Evolutionary conservation across 1,139 yeast genomes (phyloP).

Genomic region (Yamadazyma oceani): DNA sequence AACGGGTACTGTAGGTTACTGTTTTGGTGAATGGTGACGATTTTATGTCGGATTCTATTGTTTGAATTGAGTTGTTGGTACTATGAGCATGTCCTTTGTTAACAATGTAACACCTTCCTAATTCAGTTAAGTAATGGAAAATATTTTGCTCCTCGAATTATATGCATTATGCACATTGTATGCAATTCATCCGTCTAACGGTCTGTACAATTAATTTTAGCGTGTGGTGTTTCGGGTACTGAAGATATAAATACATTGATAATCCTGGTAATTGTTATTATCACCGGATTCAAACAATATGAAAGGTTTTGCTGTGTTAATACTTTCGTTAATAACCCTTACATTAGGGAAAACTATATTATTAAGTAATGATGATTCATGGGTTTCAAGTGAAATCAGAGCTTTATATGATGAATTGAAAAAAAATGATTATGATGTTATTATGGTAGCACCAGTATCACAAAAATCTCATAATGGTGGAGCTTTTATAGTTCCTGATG

Average conservation of each 20-base stretch:
- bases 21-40: too few species aligned
- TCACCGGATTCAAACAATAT: too few species aligned
- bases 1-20: too few species aligned
- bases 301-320: background rate
- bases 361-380: slow-evolving; percentile 35
- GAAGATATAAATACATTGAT: too few species aligned
- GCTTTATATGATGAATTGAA: slow-evolving; percentile 32
- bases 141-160: background rate
- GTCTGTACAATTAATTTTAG: too few species aligned
- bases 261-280: too few species aligned
- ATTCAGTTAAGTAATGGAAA: background rate
- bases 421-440: slow-evolving; percentile 28
- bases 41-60: too few species aligned
- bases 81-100: too few species aligned
- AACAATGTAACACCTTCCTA: background rate
- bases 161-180: background rate
- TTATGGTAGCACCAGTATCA: slow-evolving; percentile 33
- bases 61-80: too few species aligned
- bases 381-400: slow-evolving; percentile 33
- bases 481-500: slow-evolving; percentile 26
- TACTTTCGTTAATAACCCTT: background rate
- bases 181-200: too few species aligned
- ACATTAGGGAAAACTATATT: slow-evolving; percentile 23
- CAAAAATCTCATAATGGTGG: slow-evolving; percentile 35
- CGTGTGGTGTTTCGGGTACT: too few species aligned